Base-by-base conservation (phyloP, 306 rosid genomes). In the Prosopis cineraria region DNA sequence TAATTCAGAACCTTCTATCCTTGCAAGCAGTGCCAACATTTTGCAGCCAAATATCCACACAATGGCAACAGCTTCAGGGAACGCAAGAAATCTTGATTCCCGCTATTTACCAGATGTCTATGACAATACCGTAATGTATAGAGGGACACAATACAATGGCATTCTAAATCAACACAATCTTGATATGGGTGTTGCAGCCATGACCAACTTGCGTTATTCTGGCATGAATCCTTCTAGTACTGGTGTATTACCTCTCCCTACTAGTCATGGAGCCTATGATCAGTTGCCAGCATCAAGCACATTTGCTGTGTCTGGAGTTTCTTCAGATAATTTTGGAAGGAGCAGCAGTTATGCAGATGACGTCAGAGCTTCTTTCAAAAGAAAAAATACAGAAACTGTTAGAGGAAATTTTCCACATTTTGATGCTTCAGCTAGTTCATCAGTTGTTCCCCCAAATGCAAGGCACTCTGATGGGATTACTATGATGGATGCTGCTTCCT, bases 281-380 rank as follows among this genome's bases (percentile, higher is more conserved):
- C 97, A 86, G 39, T 68, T 82, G 73, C 84, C 93, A 12, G 87
- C 94, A 73, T 84, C 97, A 40, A 83, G 90, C 84, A 75, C 84
- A 79, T 85, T 84, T 79, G 88, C 85, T 25, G 75, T 82, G 5
- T 25, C 85, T 34, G 89, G 93, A 81, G 85, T 77, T 74, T 79
- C 94, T 79, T 74, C 93, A 22, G 90, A 89, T 81, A 88, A 87
- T 76, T 87, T 78, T 34, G 92, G 91, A 50, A 88, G 94, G 83
- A 87, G 82, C 81, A 60, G 76, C 20, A 84, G 73, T 80, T 86
- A 83, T 30, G 41, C 87, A 44, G 97, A 91, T 73, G 96, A 91
- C 66, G 86, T 81, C 36, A 84, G 98, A 78, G 94, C 89, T 85
- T 93, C 89, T 19, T 85, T 78, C 85, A 96, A 96, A 88, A 90